Percentiles rank a stretch among this genome's conserved stretches.
These are phyloP conservation scores for Cetraspora pellucida DNA, from an alignment of 192 early-diverging fungal genomes.

Conservation along the genomic window DNA sequence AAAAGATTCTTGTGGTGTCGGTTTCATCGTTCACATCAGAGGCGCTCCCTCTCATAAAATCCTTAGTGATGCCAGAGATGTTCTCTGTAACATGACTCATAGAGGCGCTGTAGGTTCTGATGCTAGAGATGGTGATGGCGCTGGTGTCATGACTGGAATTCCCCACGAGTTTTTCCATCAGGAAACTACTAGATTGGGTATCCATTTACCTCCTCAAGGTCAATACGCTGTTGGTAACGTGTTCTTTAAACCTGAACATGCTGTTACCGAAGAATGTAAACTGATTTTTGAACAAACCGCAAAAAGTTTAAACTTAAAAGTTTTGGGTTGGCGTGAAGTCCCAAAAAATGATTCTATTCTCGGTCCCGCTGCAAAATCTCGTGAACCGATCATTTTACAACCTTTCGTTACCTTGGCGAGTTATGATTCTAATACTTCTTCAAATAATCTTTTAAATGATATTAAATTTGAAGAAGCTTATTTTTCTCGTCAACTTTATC, in stretches of 20 bases:
- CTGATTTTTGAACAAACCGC: conserved; percentile 81
- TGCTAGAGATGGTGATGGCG: conserved; percentile 95
- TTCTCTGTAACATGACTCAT: conserved; percentile 99
- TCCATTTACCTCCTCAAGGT: conserved; percentile 71
- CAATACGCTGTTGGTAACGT: conserved; percentile 98
- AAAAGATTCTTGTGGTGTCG: conserved; percentile 97
- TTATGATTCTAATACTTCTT: conserved; percentile 35
- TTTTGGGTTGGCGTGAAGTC: conserved; percentile 88
- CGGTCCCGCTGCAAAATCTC: conserved; percentile 83
- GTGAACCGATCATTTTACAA: conserved; percentile 91
- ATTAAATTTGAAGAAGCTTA: conserved; percentile 52
- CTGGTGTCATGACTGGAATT: conserved; percentile 96
- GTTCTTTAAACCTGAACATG: conserved; percentile 72
- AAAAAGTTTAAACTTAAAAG: conserved; percentile 66
- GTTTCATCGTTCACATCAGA: conserved; percentile 95
- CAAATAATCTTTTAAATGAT: background rate
- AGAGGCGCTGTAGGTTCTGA: conserved; percentile 94
- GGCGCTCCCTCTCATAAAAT: conserved; percentile 82
- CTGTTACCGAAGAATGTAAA: conserved; percentile 70
- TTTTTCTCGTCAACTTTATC: conserved; percentile 86
- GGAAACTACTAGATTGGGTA: conserved; percentile 62
- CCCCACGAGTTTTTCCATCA: conserved; percentile 85
- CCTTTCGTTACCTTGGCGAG: conserved; percentile 77
- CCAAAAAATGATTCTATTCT: conserved; percentile 86
- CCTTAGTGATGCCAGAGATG: conserved; percentile 83